Percentiles rank a stretch among this genome's conserved stretches.
phyloP scores from a whole-genome alignment of 2,329 filamentous ascomycete species.

The Metarhizium rileyi region DNA sequence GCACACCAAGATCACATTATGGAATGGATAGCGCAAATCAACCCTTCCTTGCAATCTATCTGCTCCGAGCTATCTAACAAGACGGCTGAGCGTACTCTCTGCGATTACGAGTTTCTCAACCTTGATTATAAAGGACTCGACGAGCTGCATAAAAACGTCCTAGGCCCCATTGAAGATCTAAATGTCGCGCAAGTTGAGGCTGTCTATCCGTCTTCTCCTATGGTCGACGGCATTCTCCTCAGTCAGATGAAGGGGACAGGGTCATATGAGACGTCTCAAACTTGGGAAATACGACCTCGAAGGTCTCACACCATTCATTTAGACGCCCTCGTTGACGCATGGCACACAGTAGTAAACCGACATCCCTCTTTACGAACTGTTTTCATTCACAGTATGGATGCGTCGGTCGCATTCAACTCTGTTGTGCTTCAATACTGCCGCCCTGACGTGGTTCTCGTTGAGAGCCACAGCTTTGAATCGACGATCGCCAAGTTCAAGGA shows the following conservation, averaged over 20 bases:
- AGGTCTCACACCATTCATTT: neutral
- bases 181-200: constrained; percentile 16
- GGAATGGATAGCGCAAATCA: neutral
- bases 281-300: neutral
- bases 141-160: constrained; percentile 9
- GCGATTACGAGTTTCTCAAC: constrained; percentile 2
- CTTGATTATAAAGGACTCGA: constrained; percentile 4
- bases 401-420: constrained; percentile 5
- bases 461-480: neutral
- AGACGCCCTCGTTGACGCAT: constrained; percentile 7
- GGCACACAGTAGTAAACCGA: constrained; percentile 7
- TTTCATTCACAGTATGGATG: constrained; percentile 5
- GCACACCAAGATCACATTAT: neutral
- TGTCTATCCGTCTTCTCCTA: constrained; percentile 22
- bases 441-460: neutral
- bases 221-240: constrained; percentile 23
- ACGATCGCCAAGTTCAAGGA: neutral
- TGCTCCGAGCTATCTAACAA: neutral
- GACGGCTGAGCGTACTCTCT: neutral
- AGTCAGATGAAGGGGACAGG: constrained; percentile 12
- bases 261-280: constrained; percentile 4
- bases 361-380: constrained; percentile 9
- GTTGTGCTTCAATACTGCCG: constrained; percentile 1
- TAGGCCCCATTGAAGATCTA: constrained; percentile 1
- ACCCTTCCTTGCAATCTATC: neutral